Conservation (phyloP, 2,329 filamentous ascomycete genomes). For the Aspergillus quadrilineatus region DNA sequence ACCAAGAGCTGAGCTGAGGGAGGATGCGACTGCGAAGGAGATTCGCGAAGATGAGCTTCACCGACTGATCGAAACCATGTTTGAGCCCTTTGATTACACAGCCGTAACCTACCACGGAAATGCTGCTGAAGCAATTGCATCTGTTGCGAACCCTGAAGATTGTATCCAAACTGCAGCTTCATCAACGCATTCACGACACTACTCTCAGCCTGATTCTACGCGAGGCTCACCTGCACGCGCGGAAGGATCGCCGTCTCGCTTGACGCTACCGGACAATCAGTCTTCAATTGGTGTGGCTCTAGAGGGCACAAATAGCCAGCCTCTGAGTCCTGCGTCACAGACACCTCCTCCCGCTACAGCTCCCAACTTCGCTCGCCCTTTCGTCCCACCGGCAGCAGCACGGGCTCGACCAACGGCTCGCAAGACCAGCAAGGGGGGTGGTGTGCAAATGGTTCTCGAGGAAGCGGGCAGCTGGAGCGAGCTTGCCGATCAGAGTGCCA, state of each 20-base stretch:
- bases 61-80: conserved; percentile 88
- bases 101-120: conserved; percentile 68
- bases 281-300: conserved; percentile 30
- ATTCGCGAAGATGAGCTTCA: conserved; percentile 93
- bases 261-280: conserved; percentile 29
- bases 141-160: conserved; percentile 42
- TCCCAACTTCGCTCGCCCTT: conserved; percentile 43
- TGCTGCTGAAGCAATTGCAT: conserved; percentile 43
- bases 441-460: conserved; percentile 87
- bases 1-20: conserved; percentile 84
- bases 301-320: conserved; percentile 22
- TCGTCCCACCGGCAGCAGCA: conserved; percentile 37
- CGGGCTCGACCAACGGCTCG: conserved; percentile 63
- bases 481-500: conserved; percentile 78
- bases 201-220: conserved; percentile 37
- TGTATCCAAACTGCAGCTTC: conserved; percentile 28
- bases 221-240: conserved; percentile 31
- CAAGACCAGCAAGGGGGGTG: conserved; percentile 74
- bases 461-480: conserved; percentile 89
- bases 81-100: conserved; percentile 94
- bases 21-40: conserved; percentile 92
- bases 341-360: conserved; percentile 30
- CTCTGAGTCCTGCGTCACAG: conserved; percentile 19
- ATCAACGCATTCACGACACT: conserved; percentile 35
- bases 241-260: conserved; percentile 31